Base-by-base conservation (phyloP, 257 asterid species). In the Perilla frutescens region DNA sequence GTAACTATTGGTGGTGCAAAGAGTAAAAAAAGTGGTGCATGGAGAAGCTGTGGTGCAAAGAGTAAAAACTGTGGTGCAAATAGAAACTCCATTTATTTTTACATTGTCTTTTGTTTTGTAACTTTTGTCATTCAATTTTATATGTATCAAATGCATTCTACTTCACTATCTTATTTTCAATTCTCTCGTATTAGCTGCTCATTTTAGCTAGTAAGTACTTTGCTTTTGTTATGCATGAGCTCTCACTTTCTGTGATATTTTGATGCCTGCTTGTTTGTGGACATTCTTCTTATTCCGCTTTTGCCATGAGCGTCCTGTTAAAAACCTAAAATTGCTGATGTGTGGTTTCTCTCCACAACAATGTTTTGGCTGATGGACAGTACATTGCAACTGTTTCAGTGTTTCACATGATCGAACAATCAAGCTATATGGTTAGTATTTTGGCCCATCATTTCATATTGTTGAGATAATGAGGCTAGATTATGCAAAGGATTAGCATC, bases 371-470 rank as follows among this genome's bases (percentile, higher is more conserved):
- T 91, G 99, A 91, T 86, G 98, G 99, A 36, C 97, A 85, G 56
- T 71, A 54, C 75, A 68, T 94, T 62, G 87, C 84, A 12, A 89
- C 99, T 2, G 98, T 94, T 20, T 20, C 26, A 20, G 26, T 20
- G 26, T 59, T 67, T 94, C 98, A 44, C 95, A 94, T 48, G 99
- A 94, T 81, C 93, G 98, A 9, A 86, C 97, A 9, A 94, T 94
- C 79, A 94, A 94, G 83, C 78, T 87, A 15, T 94, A n/a, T n/a
- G n/a, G 97, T 97, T 80, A 36, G 57, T 34, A 32, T 3, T 77
- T 8, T 14, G 47, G 34, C 11, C 43, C 61, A 57, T 44, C 54
- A 31, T 47, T 62, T 63, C 41, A 26, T 57, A 45, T 72, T 45
- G 8, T 49, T 6, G 9, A n/a, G 47, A 15, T 36, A 40, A 58